Percentiles rank a stretch among this genome's conserved stretches.
phyloP scores from a whole-genome alignment of 164 flowering plant genomes.

The Stephania yunnanensis region DNA sequence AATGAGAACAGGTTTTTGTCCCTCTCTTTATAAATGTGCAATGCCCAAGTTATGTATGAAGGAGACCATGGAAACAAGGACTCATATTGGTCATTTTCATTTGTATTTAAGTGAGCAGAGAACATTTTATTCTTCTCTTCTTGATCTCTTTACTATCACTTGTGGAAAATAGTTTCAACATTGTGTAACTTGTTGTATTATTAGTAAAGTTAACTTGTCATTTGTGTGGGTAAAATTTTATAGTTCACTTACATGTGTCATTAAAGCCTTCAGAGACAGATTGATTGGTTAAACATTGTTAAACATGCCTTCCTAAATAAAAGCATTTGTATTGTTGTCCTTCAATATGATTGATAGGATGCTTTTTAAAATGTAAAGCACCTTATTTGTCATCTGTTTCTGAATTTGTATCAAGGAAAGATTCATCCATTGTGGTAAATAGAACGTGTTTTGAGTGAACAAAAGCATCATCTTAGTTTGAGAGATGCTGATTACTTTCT shows the following conservation, averaged over 20 bases:
- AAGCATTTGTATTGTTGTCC: background rate
- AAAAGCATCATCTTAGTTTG: conserved; percentile 43
- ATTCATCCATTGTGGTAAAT: conserved; percentile 42
- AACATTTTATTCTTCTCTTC: conserved; percentile 13
- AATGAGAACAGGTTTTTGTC: conserved; percentile 98
- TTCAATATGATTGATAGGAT: background rate
- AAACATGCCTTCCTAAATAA: background rate
- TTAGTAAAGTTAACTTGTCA: conserved; percentile 1
- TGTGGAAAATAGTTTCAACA: background rate
- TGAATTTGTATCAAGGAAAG: conserved; percentile 29
- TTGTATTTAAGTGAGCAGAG: conserved; percentile 30
- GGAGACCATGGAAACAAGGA: conserved; percentile 30
- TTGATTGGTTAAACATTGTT: background rate
- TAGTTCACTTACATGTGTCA: background rate
- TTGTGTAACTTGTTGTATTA: conserved; percentile 20
- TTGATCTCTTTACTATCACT: conserved; percentile 1
- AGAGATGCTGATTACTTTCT: conserved; percentile 20
- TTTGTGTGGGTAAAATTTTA: background rate
- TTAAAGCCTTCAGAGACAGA: background rate
- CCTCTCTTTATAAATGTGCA: conserved; percentile 67
- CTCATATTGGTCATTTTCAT: conserved; percentile 19
- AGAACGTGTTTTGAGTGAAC: conserved; percentile 37
- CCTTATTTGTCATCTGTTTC: background rate
- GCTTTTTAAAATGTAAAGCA: background rate
- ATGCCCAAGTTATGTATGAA: conserved; percentile 34